Conservation (phyloP, 352 stramenopile genomes). For the Aphanomyces stellatus region DNA sequence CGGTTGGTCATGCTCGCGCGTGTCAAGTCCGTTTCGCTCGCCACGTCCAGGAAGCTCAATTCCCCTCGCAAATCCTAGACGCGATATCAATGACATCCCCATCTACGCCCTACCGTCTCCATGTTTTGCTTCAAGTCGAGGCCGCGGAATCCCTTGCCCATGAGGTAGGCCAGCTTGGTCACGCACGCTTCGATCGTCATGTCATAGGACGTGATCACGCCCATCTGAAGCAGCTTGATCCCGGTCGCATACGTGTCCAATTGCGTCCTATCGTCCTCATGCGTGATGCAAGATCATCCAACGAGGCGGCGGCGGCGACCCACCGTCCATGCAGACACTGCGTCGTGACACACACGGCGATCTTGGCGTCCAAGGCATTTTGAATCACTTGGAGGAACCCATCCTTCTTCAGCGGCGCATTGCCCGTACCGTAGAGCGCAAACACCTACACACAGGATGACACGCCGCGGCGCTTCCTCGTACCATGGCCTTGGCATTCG, state of each 20-base stretch:
- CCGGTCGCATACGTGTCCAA: slow-evolving; percentile 92
- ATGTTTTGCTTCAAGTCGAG: slow-evolving; percentile 67
- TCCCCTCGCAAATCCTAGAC: slow-evolving; percentile 6
- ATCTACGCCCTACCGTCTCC: slow-evolving; percentile 47
- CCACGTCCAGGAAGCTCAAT: slow-evolving; percentile 6
- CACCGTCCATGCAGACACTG: slow-evolving; percentile 89
- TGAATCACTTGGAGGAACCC: slow-evolving; percentile 82
- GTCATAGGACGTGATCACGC: slow-evolving; percentile 92
- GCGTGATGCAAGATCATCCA: no score
- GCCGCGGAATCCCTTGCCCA: slow-evolving; percentile 76
- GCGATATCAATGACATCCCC: not conserved
- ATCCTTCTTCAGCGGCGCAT: slow-evolving; percentile 85
- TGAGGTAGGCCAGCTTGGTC: slow-evolving; percentile 92
- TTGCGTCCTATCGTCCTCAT: slow-evolving; percentile 63
- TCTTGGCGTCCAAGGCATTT: slow-evolving; percentile 58
- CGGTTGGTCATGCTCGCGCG: not conserved
- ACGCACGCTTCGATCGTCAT: slow-evolving; percentile 95
- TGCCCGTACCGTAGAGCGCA: slow-evolving; percentile 94
- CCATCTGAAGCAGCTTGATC: slow-evolving; percentile 77
- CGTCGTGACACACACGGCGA: slow-evolving; percentile 90
- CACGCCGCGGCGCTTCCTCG: slow-evolving; percentile 42
- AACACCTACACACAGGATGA: slow-evolving; percentile 73
- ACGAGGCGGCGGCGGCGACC: not conserved
- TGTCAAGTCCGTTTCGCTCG: not conserved
- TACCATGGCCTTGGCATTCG: slow-evolving; percentile 36